phyloP scores from a whole-genome alignment of 2,329 filamentous ascomycete species.

The Lasiodiplodia sp. region DNA sequence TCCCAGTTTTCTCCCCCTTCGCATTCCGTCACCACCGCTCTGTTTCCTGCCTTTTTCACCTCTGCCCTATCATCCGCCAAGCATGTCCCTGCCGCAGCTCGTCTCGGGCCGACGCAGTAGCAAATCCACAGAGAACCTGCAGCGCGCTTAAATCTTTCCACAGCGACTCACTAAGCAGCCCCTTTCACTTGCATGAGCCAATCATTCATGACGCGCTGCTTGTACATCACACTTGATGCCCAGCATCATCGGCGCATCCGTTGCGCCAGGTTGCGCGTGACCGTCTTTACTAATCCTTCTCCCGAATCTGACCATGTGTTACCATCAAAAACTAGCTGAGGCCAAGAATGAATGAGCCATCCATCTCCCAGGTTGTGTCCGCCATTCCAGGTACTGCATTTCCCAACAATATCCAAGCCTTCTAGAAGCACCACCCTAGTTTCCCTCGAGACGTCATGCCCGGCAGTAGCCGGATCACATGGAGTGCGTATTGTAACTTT shows the following conservation, averaged over 20 bases:
- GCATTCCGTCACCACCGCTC: conserved; percentile 8
- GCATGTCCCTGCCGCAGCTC: conserved; percentile 14
- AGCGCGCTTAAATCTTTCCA: conserved; percentile 16
- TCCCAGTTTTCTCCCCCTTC: background rate
- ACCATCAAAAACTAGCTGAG: background rate
- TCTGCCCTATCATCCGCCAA: conserved; percentile 2
- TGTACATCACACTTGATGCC: background rate
- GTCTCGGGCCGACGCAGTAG: conserved; percentile 9
- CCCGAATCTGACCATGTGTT: background rate
- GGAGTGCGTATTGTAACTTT: background rate
- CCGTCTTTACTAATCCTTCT: background rate
- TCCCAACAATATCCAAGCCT: conserved; percentile 1
- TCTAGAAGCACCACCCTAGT: conserved; percentile 2
- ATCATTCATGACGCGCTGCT: conserved; percentile 3
- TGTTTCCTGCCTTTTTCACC: background rate
- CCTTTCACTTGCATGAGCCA: conserved; percentile 24
- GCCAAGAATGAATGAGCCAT: background rate
- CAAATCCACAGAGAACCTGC: conserved; percentile 4
- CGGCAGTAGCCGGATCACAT: background rate
- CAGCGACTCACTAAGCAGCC: conserved; percentile 12
- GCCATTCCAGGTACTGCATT: conserved; percentile 1
- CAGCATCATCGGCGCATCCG: background rate
- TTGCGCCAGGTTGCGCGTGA: background rate
- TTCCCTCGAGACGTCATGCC: background rate
- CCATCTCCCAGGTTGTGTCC: background rate